Conservation (phyloP, 192 early-diverging fungal species). For the Lunasporangiospora selenospora region DNA sequence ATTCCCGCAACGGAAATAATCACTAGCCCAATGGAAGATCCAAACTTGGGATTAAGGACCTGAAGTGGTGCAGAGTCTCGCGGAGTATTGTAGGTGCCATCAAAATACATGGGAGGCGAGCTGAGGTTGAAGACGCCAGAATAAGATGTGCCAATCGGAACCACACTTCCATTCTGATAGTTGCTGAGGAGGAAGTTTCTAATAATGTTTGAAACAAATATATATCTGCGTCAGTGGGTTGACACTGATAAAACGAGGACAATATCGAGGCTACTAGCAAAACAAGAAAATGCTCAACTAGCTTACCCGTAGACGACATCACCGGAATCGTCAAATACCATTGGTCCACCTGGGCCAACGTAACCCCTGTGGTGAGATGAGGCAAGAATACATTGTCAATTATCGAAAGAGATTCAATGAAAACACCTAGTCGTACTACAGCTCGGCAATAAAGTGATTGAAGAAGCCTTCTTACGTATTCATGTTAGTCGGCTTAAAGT, state of each 20-base stretch:
- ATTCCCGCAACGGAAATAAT: constrained; percentile 39
- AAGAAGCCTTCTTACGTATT: too few relatives aligned
- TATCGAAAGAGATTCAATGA: too few relatives aligned
- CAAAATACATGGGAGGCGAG: constrained; percentile 51
- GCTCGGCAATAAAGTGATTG: too few relatives aligned
- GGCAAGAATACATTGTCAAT: too few relatives aligned
- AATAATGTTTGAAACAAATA: neutral
- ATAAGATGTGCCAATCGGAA: constrained; percentile 45
- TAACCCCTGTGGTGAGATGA: too few relatives aligned
- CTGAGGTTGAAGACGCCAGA: constrained; percentile 46
- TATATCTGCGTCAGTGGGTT: too few relatives aligned
- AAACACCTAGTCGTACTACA: too few relatives aligned
- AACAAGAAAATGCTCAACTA: too few relatives aligned
- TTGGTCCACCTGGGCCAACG: constrained; percentile 55
- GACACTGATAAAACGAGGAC: too few relatives aligned
- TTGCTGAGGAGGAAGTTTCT: constrained; percentile 58
- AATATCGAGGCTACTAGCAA: too few relatives aligned
- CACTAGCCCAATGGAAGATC: constrained; percentile 45
- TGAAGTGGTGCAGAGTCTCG: constrained; percentile 50
- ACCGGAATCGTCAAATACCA: constrained; percentile 53
- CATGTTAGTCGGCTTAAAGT: constrained; percentile 45
- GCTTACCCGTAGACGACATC: constrained; percentile 53
- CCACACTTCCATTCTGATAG: constrained; percentile 40
- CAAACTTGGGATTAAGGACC: constrained; percentile 50
- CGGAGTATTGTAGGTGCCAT: constrained; percentile 50